Conservation (phyloP, 2,329 filamentous ascomycete species). For the Calonectria pteridis region DNA sequence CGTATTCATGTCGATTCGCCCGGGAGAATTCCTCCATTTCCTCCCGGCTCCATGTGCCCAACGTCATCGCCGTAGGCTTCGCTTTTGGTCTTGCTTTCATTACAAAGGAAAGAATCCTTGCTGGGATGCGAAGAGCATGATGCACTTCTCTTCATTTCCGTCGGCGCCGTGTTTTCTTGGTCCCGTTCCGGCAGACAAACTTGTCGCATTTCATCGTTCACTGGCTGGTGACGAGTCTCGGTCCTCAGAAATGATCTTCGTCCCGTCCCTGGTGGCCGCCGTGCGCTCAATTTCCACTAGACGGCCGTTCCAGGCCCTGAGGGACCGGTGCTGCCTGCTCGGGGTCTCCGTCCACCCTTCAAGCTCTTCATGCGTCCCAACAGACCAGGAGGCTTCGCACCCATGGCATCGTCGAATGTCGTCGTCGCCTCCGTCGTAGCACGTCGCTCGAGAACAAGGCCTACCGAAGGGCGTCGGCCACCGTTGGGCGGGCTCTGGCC, state of each 20-base stretch:
- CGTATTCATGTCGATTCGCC: slow-evolving; percentile 31
- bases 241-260: slow-evolving; percentile 31
- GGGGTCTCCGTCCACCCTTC: slow-evolving; percentile 72
- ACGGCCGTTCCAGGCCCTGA: slow-evolving; percentile 57
- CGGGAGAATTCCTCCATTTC: slow-evolving; percentile 6
- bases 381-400: slow-evolving; percentile 70
- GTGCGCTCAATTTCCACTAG: slow-evolving; percentile 47
- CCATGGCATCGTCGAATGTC: slow-evolving; percentile 54
- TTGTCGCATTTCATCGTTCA: slow-evolving; percentile 23
- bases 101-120: slow-evolving; percentile 37
- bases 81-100: slow-evolving; percentile 12
- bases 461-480: slow-evolving; percentile 51
- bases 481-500: slow-evolving; percentile 67
- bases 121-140: slow-evolving; percentile 22
- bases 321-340: slow-evolving; percentile 52
- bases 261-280: slow-evolving; percentile 36
- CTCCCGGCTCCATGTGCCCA: slow-evolving; percentile 4
- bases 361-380: slow-evolving; percentile 85
- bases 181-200: slow-evolving; percentile 24
- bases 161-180: slow-evolving; percentile 40
- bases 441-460: slow-evolving; percentile 70
- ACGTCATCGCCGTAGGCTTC: slow-evolving; percentile 13
- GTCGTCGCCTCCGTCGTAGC: slow-evolving; percentile 69
- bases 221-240: slow-evolving; percentile 4
- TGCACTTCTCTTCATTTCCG: slow-evolving; percentile 25